Percentiles rank a stretch among this genome's conserved stretches.
These are phyloP conservation scores for Quercus cerris DNA, from an alignment of 306 rosid genomes.

Conservation along the genomic window DNA sequence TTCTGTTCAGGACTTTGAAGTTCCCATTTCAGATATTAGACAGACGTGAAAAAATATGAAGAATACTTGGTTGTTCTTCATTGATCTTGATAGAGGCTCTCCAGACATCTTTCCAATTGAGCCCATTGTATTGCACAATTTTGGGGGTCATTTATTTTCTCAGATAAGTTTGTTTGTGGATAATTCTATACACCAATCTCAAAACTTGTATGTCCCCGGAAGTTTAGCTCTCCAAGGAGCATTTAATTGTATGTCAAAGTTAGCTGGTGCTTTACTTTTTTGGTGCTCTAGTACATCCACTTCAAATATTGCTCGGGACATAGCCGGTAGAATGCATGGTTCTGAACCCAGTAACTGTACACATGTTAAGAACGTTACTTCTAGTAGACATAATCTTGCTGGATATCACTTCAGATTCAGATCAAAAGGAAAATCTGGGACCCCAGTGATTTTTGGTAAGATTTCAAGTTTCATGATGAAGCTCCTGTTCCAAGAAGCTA, in stretches of 20 bases:
- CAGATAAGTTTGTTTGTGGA: slow-evolving; percentile 54
- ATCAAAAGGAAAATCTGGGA: slow-evolving; percentile 33
- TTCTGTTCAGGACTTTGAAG: background rate
- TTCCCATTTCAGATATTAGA: background rate
- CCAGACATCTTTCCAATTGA: slow-evolving; percentile 50
- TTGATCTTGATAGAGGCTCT: slow-evolving; percentile 63
- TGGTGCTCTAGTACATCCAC: slow-evolving; percentile 46
- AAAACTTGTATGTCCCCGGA: slow-evolving; percentile 44
- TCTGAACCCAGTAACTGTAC: slow-evolving; percentile 29
- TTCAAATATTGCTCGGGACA: slow-evolving; percentile 37
- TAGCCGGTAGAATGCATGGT: slow-evolving; percentile 36
- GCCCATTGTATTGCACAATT: slow-evolving; percentile 40
- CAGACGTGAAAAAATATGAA: slow-evolving; percentile 37
- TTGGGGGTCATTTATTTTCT: slow-evolving; percentile 40
- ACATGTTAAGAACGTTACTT: slow-evolving; percentile 43
- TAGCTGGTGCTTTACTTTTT: slow-evolving; percentile 56
- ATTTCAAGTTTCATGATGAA: slow-evolving; percentile 43
- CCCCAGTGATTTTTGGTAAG: slow-evolving; percentile 41
- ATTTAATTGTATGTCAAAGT: slow-evolving; percentile 46
- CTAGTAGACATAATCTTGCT: slow-evolving; percentile 30
- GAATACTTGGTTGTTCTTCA: slow-evolving; percentile 58
- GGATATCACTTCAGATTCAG: slow-evolving; percentile 45
- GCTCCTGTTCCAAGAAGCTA: slow-evolving; percentile 54
- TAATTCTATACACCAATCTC: slow-evolving; percentile 40
- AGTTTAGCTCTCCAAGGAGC: slow-evolving; percentile 60